These are phyloP conservation scores for Candida lessepsii DNA, from an alignment of 805 yeast genomes.

Conservation along the genomic window DNA sequence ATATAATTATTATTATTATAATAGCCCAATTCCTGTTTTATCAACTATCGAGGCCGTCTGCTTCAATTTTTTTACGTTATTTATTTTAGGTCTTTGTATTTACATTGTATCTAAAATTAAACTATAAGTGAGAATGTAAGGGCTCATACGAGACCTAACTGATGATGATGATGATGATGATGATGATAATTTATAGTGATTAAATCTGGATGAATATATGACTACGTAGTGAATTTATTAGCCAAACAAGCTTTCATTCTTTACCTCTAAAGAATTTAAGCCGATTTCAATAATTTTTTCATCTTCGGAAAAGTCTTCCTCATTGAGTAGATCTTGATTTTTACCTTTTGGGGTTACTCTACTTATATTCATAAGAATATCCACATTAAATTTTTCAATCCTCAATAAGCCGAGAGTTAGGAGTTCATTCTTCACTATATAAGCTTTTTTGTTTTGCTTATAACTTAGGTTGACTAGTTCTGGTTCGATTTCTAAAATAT, in stretches of 20 bases:
- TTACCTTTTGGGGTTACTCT: conserved; percentile 1
- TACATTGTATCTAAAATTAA: neutral
- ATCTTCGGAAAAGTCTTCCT: conserved; percentile 7
- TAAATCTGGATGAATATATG: neutral
- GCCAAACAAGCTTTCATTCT: conserved; percentile 46
- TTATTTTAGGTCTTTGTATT: conserved; percentile 6
- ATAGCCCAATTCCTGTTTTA: conserved; percentile 29
- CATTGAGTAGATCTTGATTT: neutral
- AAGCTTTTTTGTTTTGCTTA: neutral
- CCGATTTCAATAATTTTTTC: conserved; percentile 3
- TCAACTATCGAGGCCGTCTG: conserved; percentile 22
- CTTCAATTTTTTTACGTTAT: conserved; percentile 19
- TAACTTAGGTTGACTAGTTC: conserved; percentile 3
- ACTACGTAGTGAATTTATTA: too few relatives aligned
- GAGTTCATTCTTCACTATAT: neutral
- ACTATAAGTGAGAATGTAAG: neutral
- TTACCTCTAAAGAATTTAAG: conserved; percentile 28
- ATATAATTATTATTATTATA: conserved; percentile 21
- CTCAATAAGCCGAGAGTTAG: conserved; percentile 40
- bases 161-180: neutral
- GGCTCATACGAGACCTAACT: neutral
- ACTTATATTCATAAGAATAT: conserved; percentile 23
- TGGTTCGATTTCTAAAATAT: conserved; percentile 39
- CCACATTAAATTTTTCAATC: conserved; percentile 51
- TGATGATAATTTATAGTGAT: neutral